A percentile compares a stretch with the other conserved stretches of the same genome.
These are phyloP conservation scores for Sporisorium graminicola DNA, from an alignment of 1,284 basidiomycete genomes.

Conservation along the genomic window DNA sequence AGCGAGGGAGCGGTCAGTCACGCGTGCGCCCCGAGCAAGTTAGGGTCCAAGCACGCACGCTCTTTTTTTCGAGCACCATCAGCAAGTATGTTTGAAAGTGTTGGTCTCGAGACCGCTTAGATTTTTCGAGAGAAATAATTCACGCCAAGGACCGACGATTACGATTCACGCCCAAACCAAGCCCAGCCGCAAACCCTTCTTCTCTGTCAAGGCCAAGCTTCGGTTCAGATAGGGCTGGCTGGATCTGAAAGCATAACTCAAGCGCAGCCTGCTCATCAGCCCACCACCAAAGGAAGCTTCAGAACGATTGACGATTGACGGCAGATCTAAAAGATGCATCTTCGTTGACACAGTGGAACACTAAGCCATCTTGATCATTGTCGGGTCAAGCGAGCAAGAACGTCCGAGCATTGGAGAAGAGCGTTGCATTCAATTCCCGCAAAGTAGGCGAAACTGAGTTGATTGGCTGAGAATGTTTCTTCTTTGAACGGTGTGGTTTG, in stretches of 20 bases:
- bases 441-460: background rate
- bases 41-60: conserved; percentile 12
- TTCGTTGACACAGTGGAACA: too few relatives aligned
- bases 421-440: too few relatives aligned
- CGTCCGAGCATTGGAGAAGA: too few relatives aligned
- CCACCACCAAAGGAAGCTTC: background rate
- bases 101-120: conserved; percentile 5
- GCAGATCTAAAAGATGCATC: too few relatives aligned
- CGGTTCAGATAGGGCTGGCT: background rate
- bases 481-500: too few relatives aligned
- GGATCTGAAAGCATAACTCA: conserved; percentile 3
- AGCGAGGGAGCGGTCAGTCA: too few relatives aligned
- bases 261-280: background rate
- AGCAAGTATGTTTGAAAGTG: background rate
- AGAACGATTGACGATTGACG: too few relatives aligned
- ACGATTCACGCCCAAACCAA: background rate
- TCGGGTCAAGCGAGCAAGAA: too few relatives aligned
- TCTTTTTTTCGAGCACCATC: background rate
- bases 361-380: too few relatives aligned
- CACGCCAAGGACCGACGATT: conserved; percentile 4
- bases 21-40: background rate
- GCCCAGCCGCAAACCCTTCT: background rate
- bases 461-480: background rate
- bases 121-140: background rate
- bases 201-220: conserved; percentile 1